phyloP scores from a whole-genome alignment of 2,329 filamentous ascomycete genomes.

The Claviceps citrina region DNA sequence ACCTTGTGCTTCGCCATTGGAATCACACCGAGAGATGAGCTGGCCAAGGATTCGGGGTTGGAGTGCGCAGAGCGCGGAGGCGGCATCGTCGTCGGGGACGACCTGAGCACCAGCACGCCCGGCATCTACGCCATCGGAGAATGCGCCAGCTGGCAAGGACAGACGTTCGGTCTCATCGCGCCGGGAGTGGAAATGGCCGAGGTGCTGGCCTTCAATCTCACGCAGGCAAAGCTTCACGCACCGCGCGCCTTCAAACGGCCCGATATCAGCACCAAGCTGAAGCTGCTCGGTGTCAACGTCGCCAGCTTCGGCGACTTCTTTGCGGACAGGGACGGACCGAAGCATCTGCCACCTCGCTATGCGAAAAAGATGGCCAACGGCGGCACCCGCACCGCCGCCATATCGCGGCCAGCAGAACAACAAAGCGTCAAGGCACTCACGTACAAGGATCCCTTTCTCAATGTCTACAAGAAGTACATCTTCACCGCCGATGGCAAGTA shows the following conservation, averaged over 20 bases:
- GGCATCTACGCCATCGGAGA: slow-evolving; percentile 81
- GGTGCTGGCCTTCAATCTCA: slow-evolving; percentile 79
- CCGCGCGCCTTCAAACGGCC: slow-evolving; percentile 61
- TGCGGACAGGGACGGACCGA: slow-evolving; percentile 70
- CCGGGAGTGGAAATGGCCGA: slow-evolving; percentile 89
- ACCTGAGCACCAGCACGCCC: slow-evolving; percentile 52
- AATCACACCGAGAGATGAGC: slow-evolving; percentile 63
- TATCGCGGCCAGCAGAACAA: background rate
- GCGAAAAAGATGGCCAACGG: slow-evolving; percentile 17
- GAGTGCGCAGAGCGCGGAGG: slow-evolving; percentile 57
- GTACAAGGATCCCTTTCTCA: slow-evolving; percentile 76
- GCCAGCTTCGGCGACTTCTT: slow-evolving; percentile 92
- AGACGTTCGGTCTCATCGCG: slow-evolving; percentile 78
- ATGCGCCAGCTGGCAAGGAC: slow-evolving; percentile 76
- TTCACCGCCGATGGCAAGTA: slow-evolving; percentile 85
- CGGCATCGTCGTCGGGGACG: slow-evolving; percentile 55
- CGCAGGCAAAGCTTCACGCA: slow-evolving; percentile 58
- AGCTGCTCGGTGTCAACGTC: slow-evolving; percentile 78
- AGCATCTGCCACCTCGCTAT: slow-evolving; percentile 49
- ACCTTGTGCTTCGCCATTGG: slow-evolving; percentile 85
- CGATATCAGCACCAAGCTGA: slow-evolving; percentile 81
- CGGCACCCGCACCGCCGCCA: background rate
- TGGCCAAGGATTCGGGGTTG: slow-evolving; percentile 56
- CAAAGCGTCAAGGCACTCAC: slow-evolving; percentile 59
- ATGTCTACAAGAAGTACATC: slow-evolving; percentile 86